A percentile compares a stretch with the other conserved stretches of the same genome.
Conservation (phyloP, 768 basidiomycete species). For the Sporobolomyces pararoseus region DNA sequence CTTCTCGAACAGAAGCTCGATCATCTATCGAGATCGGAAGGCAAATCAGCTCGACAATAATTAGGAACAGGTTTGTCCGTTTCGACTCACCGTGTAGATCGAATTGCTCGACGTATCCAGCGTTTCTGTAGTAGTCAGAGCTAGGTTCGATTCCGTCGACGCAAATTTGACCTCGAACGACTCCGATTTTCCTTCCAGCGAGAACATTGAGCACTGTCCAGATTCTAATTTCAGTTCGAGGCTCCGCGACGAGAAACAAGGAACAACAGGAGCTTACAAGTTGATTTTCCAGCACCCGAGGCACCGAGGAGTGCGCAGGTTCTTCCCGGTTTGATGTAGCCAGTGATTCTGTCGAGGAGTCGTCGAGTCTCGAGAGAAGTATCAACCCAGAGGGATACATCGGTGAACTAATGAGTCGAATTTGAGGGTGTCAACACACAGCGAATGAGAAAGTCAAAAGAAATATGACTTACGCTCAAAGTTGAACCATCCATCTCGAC, state of each 20-base stretch:
- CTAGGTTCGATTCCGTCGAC: slow-evolving; percentile 51
- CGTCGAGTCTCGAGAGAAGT: slow-evolving; percentile 35
- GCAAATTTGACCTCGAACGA: slow-evolving; percentile 53
- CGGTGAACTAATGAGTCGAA: slow-evolving; percentile 19
- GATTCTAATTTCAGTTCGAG: not conserved
- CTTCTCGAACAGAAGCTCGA: slow-evolving; percentile 52
- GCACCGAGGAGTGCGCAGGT: slow-evolving; percentile 55
- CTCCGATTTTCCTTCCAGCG: slow-evolving; percentile 50
- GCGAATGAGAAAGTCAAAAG: too few species aligned
- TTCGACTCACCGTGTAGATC: slow-evolving; percentile 51
- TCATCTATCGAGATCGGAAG: slow-evolving; percentile 15
- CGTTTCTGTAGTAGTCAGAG: slow-evolving; percentile 52
- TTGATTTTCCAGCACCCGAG: slow-evolving; percentile 52
- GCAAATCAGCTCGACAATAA: too few species aligned
- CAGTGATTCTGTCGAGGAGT: slow-evolving; percentile 43
- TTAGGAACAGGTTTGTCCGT: too few species aligned
- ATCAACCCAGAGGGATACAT: slow-evolving; percentile 39
- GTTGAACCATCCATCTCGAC: slow-evolving; percentile 20
- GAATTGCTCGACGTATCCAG: slow-evolving; percentile 49
- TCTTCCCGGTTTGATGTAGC: slow-evolving; percentile 42
- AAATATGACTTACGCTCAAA: slow-evolving; percentile 15
- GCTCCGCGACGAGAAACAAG: too few species aligned
- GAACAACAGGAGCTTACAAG: slow-evolving; percentile 37
- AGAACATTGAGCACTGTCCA: slow-evolving; percentile 45
- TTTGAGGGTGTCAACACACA: too few species aligned